These are phyloP conservation scores for Blumeria hordei DNA, from an alignment of 2,329 filamentous ascomycete species.

Conservation along the genomic window DNA sequence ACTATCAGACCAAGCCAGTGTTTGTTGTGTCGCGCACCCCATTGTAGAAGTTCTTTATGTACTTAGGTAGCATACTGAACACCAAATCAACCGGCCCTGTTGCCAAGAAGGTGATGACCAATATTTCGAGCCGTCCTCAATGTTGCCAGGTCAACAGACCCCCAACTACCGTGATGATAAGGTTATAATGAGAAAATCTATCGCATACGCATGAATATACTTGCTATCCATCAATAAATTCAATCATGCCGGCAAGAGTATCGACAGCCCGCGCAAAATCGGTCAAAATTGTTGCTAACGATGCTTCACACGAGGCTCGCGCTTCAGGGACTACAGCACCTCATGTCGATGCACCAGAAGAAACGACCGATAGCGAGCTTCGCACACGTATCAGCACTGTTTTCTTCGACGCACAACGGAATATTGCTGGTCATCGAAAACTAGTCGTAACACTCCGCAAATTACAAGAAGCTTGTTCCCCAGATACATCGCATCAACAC, in stretches of 20 bases:
- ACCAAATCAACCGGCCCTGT: no score
- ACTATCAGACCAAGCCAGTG: no score
- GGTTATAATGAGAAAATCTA: no score
- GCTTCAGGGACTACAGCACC: slow-evolving; percentile 17
- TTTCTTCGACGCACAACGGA: slow-evolving; percentile 66
- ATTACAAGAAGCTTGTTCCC: slow-evolving; percentile 66
- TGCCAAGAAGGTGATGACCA: no score
- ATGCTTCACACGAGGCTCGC: slow-evolving; percentile 19
- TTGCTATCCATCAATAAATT: not conserved
- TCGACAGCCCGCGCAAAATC: slow-evolving; percentile 16
- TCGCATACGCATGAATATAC: no score
- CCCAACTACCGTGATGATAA: no score
- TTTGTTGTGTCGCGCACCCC: no score
- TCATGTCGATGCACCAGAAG: slow-evolving; percentile 35
- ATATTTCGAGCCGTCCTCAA: no score
- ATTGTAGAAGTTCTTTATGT: no score
- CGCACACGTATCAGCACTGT: slow-evolving; percentile 49
- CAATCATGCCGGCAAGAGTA: slow-evolving; percentile 22
- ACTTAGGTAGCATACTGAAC: no score
- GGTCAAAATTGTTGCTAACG: slow-evolving; percentile 17
- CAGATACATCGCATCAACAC: slow-evolving; percentile 30
- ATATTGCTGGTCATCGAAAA: slow-evolving; percentile 74
- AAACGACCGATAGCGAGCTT: slow-evolving; percentile 44
- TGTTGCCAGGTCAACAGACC: no score
- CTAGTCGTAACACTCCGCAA: slow-evolving; percentile 71